Conservation (phyloP, 768 basidiomycete genomes). For the Dictyophora rubrovolvata region DNA sequence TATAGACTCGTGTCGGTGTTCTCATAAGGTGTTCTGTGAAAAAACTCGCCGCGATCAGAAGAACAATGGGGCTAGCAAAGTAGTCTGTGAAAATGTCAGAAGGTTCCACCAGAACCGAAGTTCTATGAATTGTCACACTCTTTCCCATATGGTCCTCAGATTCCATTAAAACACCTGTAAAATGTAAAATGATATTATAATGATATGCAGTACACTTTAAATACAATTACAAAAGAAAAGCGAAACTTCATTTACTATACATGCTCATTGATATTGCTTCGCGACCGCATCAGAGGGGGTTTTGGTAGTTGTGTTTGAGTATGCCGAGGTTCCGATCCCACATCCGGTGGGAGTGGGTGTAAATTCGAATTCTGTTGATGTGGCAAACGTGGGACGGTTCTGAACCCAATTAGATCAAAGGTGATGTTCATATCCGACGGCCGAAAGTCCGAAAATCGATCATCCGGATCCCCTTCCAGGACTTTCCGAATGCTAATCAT, state of each 20-base stretch:
- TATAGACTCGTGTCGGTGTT: not conserved
- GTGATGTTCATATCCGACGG: slow-evolving; percentile 1
- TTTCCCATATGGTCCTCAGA: not conserved
- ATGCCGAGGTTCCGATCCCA: not conserved
- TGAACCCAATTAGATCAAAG: not conserved
- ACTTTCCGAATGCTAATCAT: slow-evolving; percentile 2
- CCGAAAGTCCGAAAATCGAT: not conserved
- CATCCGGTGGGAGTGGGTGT: not conserved
- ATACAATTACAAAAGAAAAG: too few species aligned
- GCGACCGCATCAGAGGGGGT: too few species aligned
- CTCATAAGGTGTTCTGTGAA: not conserved
- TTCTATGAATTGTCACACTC: too few species aligned
- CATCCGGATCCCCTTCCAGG: not conserved
- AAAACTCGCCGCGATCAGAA: not conserved
- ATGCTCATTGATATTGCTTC: too few species aligned
- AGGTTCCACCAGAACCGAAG: too few species aligned
- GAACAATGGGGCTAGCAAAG: not conserved
- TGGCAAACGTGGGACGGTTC: not conserved
- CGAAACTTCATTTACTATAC: too few species aligned
- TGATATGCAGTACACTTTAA: too few species aligned
- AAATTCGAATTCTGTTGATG: not conserved
- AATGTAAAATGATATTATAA: too few species aligned
- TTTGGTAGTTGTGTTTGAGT: too few species aligned
- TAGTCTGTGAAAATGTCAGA: not conserved
- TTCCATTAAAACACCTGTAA: too few species aligned